Percentiles rank a stretch among this genome's conserved stretches.
Evolutionary conservation across 2,329 filamentous ascomycete genomes (phyloP).

Genomic region (Tympanopsis confertula): DNA sequence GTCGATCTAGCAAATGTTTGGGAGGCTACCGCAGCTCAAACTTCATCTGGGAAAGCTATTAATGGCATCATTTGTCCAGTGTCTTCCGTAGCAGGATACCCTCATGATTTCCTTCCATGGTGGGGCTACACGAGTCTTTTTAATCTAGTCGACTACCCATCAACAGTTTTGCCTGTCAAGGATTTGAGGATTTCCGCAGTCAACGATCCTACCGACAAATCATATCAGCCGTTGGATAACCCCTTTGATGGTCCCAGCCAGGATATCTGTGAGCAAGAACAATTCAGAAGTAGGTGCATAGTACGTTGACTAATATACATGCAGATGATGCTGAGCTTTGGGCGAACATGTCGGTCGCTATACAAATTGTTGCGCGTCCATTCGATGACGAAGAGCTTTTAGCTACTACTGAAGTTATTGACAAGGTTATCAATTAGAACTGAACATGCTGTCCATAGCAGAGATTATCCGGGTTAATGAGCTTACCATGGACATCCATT

Average conservation of each 20-base stretch:
- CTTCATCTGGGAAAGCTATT: neutral
- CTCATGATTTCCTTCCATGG: no score
- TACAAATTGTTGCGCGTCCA: constrained; percentile 18
- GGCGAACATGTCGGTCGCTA: constrained; percentile 17
- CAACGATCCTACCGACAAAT: constrained; percentile 2
- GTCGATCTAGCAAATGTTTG: no score
- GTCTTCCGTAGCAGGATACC: no score
- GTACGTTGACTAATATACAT: neutral
- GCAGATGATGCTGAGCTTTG: constrained; percentile 16
- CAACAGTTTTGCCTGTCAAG: neutral
- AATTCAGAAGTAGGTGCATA: neutral
- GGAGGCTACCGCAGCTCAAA: no score
- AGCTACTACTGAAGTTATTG: constrained; percentile 17
- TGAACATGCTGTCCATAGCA: no score
- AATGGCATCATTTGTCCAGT: neutral
- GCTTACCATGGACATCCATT: no score
- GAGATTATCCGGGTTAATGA: no score
- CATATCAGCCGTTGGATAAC: constrained; percentile 3
- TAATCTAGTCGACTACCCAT: neutral
- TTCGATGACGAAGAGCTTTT: constrained; percentile 19
- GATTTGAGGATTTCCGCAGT: no score
- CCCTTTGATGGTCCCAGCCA: constrained; percentile 9
- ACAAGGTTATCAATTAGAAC: constrained; percentile 11
- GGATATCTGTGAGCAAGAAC: neutral
- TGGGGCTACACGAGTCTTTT: neutral